Conservation (phyloP, 1,284 basidiomycete species). For the Marasmius tenuissimus region DNA sequence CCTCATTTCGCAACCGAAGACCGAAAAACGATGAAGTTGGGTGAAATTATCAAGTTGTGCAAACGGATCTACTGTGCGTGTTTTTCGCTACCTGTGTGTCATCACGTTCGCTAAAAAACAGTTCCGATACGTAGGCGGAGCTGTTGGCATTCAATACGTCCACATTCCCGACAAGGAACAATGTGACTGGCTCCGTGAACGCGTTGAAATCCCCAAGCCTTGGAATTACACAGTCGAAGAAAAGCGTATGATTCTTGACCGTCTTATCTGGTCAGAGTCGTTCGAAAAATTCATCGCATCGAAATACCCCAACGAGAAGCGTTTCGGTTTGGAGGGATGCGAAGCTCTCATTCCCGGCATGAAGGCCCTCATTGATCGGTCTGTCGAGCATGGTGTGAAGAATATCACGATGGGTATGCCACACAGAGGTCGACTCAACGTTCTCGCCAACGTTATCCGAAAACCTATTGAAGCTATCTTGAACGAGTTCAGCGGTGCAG, state of each 20-base stretch:
- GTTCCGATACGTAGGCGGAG: conserved; percentile 61
- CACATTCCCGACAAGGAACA: conserved; percentile 99
- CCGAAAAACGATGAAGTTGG: conserved; percentile 82
- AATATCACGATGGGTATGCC: conserved; percentile 99
- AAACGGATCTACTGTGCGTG: conserved; percentile 92
- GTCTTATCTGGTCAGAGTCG: conserved; percentile 98
- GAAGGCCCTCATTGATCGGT: conserved; percentile 98
- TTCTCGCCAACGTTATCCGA: conserved; percentile 97
- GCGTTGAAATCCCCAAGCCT: conserved; percentile 95
- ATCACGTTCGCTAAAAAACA: conserved; percentile 7
- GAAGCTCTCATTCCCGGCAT: conserved; percentile 98
- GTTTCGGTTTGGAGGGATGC: conserved; percentile 98
- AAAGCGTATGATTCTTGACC: conserved; percentile 98
- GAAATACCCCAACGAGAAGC: conserved; percentile 99
- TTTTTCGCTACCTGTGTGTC: conserved; percentile 6
- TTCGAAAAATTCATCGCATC: conserved; percentile 99
- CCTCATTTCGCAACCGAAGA: conserved; percentile 92
- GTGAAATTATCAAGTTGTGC: conserved; percentile 91
- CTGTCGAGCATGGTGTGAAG: conserved; percentile 95
- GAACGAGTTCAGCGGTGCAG: conserved; percentile 90
- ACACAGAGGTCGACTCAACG: conserved; percentile 97
- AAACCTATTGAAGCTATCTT: conserved; percentile 98
- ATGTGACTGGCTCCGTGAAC: conserved; percentile 99
- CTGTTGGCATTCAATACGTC: conserved; percentile 95
- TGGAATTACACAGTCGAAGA: conserved; percentile 98